Evolutionary conservation across 495 filamentous ascomycete species (phyloP).

Genomic region (Penicillium odoratum): DNA sequence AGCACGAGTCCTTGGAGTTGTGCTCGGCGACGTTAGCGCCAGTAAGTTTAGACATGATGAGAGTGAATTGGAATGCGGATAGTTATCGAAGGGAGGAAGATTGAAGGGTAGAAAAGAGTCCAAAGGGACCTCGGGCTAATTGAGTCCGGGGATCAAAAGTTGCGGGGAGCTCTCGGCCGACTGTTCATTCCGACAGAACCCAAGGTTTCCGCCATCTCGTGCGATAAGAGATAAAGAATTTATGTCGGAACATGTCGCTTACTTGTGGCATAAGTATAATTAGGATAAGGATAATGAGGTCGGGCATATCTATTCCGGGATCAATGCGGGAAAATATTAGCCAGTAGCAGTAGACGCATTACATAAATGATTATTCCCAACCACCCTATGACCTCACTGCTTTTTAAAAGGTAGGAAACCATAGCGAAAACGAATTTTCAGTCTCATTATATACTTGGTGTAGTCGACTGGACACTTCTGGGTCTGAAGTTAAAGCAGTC

Average conservation of each 20-base stretch:
- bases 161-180: slow-evolving; percentile 34
- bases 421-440: no score
- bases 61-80: not conserved
- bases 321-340: not conserved
- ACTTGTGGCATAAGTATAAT: no score
- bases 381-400: no score
- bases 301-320: not conserved
- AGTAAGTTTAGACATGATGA: slow-evolving; percentile 55
- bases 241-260: no score
- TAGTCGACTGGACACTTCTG: no score
- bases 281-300: not conserved
- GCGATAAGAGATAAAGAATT: not conserved
- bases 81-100: slow-evolving; percentile 4
- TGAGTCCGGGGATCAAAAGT: slow-evolving; percentile 27
- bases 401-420: no score
- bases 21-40: slow-evolving; percentile 78
- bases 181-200: not conserved
- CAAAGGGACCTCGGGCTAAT: slow-evolving; percentile 32
- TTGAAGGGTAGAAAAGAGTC: slow-evolving; percentile 6
- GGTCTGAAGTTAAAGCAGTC: no score
- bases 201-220: not conserved
- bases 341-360: not conserved
- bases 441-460: no score
- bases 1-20: slow-evolving; percentile 77
- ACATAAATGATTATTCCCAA: not conserved